A percentile compares a stretch with the other conserved stretches of the same genome.
These are phyloP conservation scores for Paramecium caudatum DNA, from an alignment of 73 alveolate species.

Conservation along the genomic window DNA sequence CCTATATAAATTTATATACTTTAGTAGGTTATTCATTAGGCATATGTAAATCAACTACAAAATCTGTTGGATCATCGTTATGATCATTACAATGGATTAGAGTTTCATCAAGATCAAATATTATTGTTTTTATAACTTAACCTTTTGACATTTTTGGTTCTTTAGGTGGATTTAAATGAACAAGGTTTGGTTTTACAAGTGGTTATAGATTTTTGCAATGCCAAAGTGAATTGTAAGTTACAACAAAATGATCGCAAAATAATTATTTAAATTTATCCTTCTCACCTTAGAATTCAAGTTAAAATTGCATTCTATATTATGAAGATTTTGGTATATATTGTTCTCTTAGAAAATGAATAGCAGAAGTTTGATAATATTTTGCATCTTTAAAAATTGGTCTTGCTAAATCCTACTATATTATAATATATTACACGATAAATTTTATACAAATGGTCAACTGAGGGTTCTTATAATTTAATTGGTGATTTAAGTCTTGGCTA, in stretches of 20 bases:
- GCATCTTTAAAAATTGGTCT: slow-evolving; percentile 28
- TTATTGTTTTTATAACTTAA: slow-evolving; percentile 61
- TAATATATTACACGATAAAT: too few species aligned
- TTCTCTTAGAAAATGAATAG: background rate
- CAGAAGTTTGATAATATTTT: background rate
- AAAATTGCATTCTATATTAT: background rate
- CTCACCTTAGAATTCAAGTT: background rate
- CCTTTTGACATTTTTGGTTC: background rate
- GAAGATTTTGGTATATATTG: background rate
- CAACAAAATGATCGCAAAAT: slow-evolving; percentile 5
- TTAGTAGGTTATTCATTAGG: background rate
- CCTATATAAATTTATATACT: background rate
- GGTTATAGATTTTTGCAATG: background rate
- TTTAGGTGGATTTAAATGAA: background rate
- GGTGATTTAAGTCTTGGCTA: background rate
- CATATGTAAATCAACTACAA: slow-evolving; percentile 60
- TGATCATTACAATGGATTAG: slow-evolving; percentile 89
- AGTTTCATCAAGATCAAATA: slow-evolving; percentile 96
- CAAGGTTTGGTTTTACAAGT: background rate
- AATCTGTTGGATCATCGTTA: slow-evolving; percentile 83
- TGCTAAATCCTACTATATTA: background rate
- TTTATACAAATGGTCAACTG: too few species aligned
- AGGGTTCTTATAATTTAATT: background rate
- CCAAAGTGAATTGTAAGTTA: background rate
- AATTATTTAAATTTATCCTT: slow-evolving; percentile 35